Conservation (phyloP, 176 grass and related monocot species). For the Coix lacrymajobi region DNA sequence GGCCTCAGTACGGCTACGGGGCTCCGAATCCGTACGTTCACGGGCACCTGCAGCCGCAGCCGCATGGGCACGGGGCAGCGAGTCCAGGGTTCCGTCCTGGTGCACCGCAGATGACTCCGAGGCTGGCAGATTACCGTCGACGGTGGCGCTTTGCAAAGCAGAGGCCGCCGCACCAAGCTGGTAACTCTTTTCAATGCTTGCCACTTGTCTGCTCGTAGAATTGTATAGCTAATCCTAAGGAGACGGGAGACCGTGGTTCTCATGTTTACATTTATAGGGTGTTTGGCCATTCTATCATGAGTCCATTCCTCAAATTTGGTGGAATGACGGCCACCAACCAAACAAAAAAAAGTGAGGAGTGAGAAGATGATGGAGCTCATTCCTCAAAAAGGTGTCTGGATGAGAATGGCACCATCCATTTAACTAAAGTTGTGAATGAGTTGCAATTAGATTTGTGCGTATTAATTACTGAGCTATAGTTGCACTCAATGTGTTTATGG, state of each 20-base stretch:
- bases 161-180: conserved; percentile 40
- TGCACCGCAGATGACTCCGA: neutral
- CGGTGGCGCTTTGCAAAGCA: conserved; percentile 40
- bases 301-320: neutral
- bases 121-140: conserved; percentile 54
- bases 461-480: neutral
- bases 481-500: neutral
- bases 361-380: neutral
- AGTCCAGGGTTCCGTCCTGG: conserved; percentile 27
- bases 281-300: neutral
- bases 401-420: neutral
- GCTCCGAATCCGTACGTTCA: conserved; percentile 20
- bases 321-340: neutral
- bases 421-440: neutral
- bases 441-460: conserved; percentile 8
- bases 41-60: conserved; percentile 20
- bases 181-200: conserved; percentile 33
- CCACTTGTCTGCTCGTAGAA: neutral
- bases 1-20: conserved; percentile 24
- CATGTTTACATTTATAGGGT: neutral
- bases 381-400: neutral
- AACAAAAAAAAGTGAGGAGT: neutral
- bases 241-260: neutral
- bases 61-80: neutral
- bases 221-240: neutral